phyloP scores from a whole-genome alignment of 176 grass and related monocot genomes.

The barley (Hordeum vulgare) region MorexV3_pseudomolecules_assembly NC_058524.1:185481396-185481895 shows the following conservation, averaged over 20 bases:
- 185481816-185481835: background rate
- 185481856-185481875: no score
- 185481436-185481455: background rate
- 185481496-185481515: background rate
- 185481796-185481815: conserved; percentile 23
- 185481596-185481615: conserved; percentile 4
- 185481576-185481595: background rate
- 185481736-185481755: conserved; percentile 44
- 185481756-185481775: conserved; percentile 59
- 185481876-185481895: background rate
- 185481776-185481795: conserved; percentile 46
- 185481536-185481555: background rate
- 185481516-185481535: background rate
- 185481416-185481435: background rate
- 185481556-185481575: background rate
- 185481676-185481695: conserved; percentile 39
- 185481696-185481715: conserved; percentile 40
- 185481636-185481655: conserved; percentile 52
- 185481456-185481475: conserved; percentile 14
- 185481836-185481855: background rate
- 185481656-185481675: conserved; percentile 56
- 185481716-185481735: conserved; percentile 46
- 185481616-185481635: conserved; percentile 3
- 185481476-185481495: conserved; percentile 9
- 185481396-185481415: background rate